Conservation (phyloP, 305 asterid genomes). For the Solanum aculeatissimum region DNA sequence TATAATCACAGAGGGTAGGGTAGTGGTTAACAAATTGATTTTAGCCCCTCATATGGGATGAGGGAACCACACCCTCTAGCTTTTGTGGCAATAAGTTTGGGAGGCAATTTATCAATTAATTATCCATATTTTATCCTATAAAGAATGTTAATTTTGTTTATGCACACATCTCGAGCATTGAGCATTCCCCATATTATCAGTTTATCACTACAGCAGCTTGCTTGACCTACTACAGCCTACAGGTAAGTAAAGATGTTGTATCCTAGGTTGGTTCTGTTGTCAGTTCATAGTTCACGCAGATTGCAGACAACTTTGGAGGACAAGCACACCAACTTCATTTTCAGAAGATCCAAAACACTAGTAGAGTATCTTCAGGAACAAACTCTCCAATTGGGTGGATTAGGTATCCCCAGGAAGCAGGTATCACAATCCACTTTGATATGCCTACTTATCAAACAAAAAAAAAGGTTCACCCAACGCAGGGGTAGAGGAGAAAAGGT, state of each 20-base stretch:
- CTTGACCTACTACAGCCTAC: background rate
- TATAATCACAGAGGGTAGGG: background rate
- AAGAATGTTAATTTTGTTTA: background rate
- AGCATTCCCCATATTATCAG: background rate
- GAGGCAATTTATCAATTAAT: background rate
- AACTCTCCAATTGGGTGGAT: background rate
- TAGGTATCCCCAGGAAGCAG: background rate
- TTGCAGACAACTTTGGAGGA: background rate
- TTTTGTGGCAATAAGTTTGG: background rate
- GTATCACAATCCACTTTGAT: background rate
- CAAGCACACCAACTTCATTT: background rate
- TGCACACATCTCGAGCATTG: background rate
- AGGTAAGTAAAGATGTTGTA: background rate
- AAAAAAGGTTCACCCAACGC: background rate
- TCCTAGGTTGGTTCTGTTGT: background rate
- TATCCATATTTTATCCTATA: background rate
- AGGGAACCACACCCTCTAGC: background rate
- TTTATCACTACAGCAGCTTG: background rate
- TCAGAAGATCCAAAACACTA: background rate
- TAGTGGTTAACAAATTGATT: background rate
- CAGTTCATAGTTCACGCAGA: background rate
- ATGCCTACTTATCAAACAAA: background rate
- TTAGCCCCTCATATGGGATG: background rate
- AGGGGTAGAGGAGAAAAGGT: background rate
- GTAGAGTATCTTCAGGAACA: background rate